Conservation (phyloP, 106 monocot genomes). For the Allium cepa region DNA sequence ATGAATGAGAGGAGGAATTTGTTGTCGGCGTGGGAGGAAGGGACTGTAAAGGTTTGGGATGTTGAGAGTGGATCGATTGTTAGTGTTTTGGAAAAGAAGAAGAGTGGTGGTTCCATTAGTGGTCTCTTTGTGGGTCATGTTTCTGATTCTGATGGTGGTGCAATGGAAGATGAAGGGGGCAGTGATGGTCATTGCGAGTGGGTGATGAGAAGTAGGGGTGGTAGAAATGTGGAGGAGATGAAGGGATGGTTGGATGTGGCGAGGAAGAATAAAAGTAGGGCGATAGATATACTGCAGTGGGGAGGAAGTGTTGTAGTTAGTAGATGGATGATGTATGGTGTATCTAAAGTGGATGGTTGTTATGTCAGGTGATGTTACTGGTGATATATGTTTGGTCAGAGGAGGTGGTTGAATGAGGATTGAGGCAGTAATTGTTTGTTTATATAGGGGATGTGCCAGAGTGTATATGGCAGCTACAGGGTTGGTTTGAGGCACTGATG, state of each 20-base stretch:
- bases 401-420: too few relatives aligned
- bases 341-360: too few relatives aligned
- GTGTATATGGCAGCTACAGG: too few relatives aligned
- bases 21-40: constrained; percentile 21
- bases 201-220: constrained; percentile 6
- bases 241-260: constrained; percentile 6
- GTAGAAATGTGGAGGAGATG: constrained; percentile 13
- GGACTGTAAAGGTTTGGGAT: constrained; percentile 16
- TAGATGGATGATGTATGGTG: too few relatives aligned
- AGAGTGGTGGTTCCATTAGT: constrained; percentile 1
- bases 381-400: too few relatives aligned
- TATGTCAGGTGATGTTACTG: too few relatives aligned
- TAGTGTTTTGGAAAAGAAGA: constrained; percentile 3
- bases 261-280: too few relatives aligned
- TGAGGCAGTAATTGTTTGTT: too few relatives aligned
- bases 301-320: too few relatives aligned
- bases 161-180: not conserved
- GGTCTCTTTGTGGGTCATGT: constrained; percentile 9
- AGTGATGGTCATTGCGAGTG: constrained; percentile 1
- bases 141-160: not conserved
- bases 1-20: constrained; percentile 3
- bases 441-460: too few relatives aligned
- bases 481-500: too few relatives aligned
- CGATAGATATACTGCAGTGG: too few relatives aligned
- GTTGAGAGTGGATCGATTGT: constrained; percentile 7